A percentile compares a stretch with the other conserved stretches of the same genome.
Evolutionary conservation across 352 stramenopile genomes (phyloP).

Genomic region (Paralagenidium karlingii): DNA sequence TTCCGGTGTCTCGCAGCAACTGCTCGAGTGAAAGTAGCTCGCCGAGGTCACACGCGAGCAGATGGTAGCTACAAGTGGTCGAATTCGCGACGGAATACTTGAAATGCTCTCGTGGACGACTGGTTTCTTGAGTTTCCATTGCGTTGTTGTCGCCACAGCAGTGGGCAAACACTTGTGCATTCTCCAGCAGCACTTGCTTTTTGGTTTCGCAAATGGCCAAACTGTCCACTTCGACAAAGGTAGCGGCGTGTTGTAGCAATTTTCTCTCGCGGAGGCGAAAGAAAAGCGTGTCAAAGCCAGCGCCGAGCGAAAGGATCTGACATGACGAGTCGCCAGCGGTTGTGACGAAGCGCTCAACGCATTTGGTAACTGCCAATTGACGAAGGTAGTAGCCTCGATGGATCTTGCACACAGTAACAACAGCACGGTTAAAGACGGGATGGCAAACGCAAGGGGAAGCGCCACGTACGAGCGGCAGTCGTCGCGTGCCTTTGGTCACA

Average conservation of each 20-base stretch:
- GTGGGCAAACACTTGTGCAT: conserved; percentile 4
- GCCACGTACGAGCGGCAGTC: conserved; percentile 40
- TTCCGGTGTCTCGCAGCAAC: conserved; percentile 9
- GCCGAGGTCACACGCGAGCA: conserved; percentile 43
- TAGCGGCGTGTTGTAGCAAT: conserved; percentile 4
- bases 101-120: background rate
- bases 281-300: conserved; percentile 64
- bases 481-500: conserved; percentile 40
- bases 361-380: conserved; percentile 34
- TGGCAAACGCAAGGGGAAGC: background rate
- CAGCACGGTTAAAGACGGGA: no score
- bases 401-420: conserved; percentile 22
- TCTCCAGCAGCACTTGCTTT: conserved; percentile 29
- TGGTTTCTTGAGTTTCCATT: conserved; percentile 2
- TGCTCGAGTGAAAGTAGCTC: conserved; percentile 18
- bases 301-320: conserved; percentile 58
- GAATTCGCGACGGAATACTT: conserved; percentile 12
- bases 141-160: background rate
- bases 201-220: conserved; percentile 26
- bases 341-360: conserved; percentile 37
- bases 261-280: conserved; percentile 29
- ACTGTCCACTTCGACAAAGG: conserved; percentile 53
- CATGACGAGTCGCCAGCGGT: conserved; percentile 7
- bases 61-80: conserved; percentile 16
- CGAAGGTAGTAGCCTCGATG: conserved; percentile 69